Percentiles rank a stretch among this genome's conserved stretches.
phyloP scores from a whole-genome alignment of 1,284 basidiomycete genomes.

The Austroboletus niveus region DNA sequence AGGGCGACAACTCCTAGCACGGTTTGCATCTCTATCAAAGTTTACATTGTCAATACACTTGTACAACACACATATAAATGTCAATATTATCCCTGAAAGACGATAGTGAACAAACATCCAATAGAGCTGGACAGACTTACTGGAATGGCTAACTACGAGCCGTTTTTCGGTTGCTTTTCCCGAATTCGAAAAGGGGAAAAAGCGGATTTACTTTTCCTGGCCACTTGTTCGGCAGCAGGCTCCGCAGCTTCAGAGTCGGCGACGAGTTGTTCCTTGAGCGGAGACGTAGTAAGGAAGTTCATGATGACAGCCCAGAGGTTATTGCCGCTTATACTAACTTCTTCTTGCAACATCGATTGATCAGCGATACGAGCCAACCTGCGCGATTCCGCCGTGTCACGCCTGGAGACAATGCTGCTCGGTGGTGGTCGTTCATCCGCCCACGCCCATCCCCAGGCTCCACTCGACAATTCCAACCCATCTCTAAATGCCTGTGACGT shows the following conservation, averaged over 20 bases:
- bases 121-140: background rate
- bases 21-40: background rate
- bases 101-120: background rate
- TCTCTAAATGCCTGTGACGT: conserved; percentile 47
- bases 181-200: conserved; percentile 24
- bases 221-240: background rate
- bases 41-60: background rate
- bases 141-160: background rate
- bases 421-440: conserved; percentile 76
- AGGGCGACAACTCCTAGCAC: background rate
- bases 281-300: conserved; percentile 52
- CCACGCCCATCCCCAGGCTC: conserved; percentile 73
- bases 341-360: conserved; percentile 53
- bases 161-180: conserved; percentile 9
- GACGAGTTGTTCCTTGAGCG: conserved; percentile 27
- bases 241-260: conserved; percentile 17
- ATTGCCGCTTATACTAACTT: conserved; percentile 59
- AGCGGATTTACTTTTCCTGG: conserved; percentile 27
- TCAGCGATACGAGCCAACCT: conserved; percentile 70
- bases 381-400: conserved; percentile 75
- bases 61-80: background rate
- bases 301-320: conserved; percentile 67
- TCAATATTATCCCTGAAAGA: conserved; percentile 5
- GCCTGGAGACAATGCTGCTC: conserved; percentile 74
- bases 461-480: conserved; percentile 44